Base-by-base conservation (phyloP, 2,329 filamentous ascomycete species). In the Colletotrichum lupini region DNA sequence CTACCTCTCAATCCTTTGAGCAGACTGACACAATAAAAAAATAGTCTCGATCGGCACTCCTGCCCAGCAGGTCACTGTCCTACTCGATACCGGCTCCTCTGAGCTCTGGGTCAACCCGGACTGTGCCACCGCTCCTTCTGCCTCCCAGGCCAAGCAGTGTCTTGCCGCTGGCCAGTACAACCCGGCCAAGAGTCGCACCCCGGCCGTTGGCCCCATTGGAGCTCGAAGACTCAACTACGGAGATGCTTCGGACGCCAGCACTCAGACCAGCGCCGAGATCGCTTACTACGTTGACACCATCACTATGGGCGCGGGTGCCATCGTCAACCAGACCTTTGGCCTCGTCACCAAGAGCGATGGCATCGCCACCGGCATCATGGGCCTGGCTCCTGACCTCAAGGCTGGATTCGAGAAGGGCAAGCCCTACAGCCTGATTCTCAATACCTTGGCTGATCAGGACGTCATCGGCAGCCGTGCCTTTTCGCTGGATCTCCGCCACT, bases 91-190 rank as follows among this genome's bases (percentile, higher is more conserved):
- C 0, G 88, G 88, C 19, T 89, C 88, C 5, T 85, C 85, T 74
- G 87, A 89, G 77, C 83, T 89, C 8, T 90, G 88, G 88, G 85
- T 89, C 56, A 87, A 89, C 72, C 87, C 88, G 1, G 80, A 84
- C 65, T 90, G 88, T 77, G 65, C 77, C 4, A 82, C 81, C 5
- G 82, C 86, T 0, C 81, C 79, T 6, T 79, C 80, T 6, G 74
- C 79, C 7, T 75, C 76, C 1, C 80, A 85, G 46, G 76, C 78
- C 3, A 66, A 79, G 0, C 81, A 84, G 58, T 89, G 87, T 77
- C 14, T 74, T 0, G 52, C 75, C 0, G 86, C 86, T 64, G 84
- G 87, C 3, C 79, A 81, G 53, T 89, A 88, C 75, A 80, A 87
- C 53, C 84, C 85, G 5, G 68, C 67, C 1, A 77, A 81, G 60